Evolutionary conservation across 139 green algal species (phyloP), one percentile per base, ranked within the genome.

Genomic region (Chlamydomonas sp.): DNA sequence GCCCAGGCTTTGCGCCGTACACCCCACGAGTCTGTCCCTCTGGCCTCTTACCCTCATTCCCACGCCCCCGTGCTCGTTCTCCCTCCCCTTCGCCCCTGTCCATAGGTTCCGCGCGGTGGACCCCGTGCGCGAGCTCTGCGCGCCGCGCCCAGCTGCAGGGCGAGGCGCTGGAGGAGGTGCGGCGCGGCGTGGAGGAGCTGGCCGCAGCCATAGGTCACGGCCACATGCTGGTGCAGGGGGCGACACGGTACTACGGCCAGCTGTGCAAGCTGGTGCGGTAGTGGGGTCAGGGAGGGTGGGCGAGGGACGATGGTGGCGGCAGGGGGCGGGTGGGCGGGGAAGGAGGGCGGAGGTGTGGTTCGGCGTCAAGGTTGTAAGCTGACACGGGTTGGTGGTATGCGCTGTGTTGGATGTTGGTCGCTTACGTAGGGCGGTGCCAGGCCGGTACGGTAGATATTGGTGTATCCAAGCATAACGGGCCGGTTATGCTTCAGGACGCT

Each of bases 31-130:
- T 63, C 77, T 73, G 62, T 78, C 14, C 6, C 72, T 60, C 18
- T 59, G 6, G 16, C 61, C 20, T 7, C 61, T 59, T 57, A 59
- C 66, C 66, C 15, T 61, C 14, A 71, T 68, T 10, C 15, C 69
- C 69, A 62, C 64, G 4, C 31, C 20, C 15, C 15, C 64, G 63
- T 84, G 49, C n/a, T 4, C 20, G 20, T 9, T 10, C 10, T 2
- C 74, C 58, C 78, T 62, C 63, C 77, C 66, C 66, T 58, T 20
- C 66, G 1, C 18, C 4, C 59, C 59, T 9, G 18, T 71, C 49
- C 69, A 77, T 88, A 94, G 89, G 79, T 83, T 91, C 59, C 91
- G 89, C 9, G 85, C 86, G 20, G 73, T 91, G n/a, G 85, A 91
- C 6, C 31, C 80, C 1, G 69, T 63, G 59, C 81, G 81, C 14